Percentiles rank a stretch among this genome's conserved stretches.
phyloP scores from a whole-genome alignment of 192 early-diverging fungal species.

The Entomortierella beljakovae region DNA sequence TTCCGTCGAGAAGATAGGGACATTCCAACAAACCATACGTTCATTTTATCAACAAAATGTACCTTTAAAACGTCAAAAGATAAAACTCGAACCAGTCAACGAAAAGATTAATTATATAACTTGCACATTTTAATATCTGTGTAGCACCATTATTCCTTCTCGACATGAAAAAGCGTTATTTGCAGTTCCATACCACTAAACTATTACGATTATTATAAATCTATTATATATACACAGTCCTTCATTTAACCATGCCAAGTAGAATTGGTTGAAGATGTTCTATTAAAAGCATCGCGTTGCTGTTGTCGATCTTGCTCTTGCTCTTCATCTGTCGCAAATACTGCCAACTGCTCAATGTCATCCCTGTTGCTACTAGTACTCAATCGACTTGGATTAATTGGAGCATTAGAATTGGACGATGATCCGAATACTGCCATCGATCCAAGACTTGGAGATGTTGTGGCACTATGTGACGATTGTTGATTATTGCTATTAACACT shows the following conservation, averaged over 20 bases:
- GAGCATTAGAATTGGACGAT: slow-evolving; percentile 15
- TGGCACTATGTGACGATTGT: not conserved
- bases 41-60: no score
- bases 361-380: slow-evolving; percentile 42
- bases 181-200: no score
- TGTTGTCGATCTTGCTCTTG: slow-evolving; percentile 33
- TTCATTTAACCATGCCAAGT: slow-evolving; percentile 39
- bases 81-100: no score
- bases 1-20: no score
- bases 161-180: no score
- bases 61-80: no score
- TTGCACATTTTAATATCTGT: no score
- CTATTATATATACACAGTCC: slow-evolving; percentile 28
- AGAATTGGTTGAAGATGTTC: slow-evolving; percentile 38
- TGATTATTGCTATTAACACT: slow-evolving; percentile 16
- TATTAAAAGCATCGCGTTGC: slow-evolving; percentile 28
- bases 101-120: no score
- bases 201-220: slow-evolving; percentile 9
- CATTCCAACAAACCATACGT: no score
- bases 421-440: slow-evolving; percentile 21
- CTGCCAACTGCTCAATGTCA: slow-evolving; percentile 48
- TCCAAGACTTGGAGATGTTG: slow-evolving; percentile 20
- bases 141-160: no score
- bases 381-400: slow-evolving; percentile 39
- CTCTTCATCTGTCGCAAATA: slow-evolving; percentile 55